phyloP scores from a whole-genome alignment of 331 rosid species.

The Quercus lobata region DNA sequence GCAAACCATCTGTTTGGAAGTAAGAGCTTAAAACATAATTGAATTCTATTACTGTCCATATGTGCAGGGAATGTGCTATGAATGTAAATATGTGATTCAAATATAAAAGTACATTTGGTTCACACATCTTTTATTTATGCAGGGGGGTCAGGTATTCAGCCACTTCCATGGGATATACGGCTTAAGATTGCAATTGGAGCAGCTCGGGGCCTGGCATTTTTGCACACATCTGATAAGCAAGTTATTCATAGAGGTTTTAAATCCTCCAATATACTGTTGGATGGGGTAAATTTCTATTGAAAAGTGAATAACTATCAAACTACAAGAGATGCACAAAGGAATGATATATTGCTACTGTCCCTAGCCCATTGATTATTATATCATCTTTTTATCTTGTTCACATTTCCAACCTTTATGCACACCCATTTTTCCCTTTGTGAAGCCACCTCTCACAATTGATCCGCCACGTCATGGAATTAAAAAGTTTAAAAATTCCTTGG shows the following conservation, averaged over 20 bases:
- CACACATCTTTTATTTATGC: conserved; percentile 17
- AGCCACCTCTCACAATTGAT: too few species aligned
- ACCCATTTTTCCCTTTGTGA: too few species aligned
- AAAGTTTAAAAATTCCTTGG: background rate
- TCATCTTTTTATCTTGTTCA: background rate
- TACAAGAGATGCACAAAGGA: background rate
- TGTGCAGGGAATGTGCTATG: conserved; percentile 3
- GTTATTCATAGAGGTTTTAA: conserved; percentile 81
- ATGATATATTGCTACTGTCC: background rate
- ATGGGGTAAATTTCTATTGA: conserved; percentile 47
- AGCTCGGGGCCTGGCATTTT: conserved; percentile 82
- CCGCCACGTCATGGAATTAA: too few species aligned
- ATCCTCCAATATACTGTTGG: conserved; percentile 88
- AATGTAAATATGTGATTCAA: too few species aligned
- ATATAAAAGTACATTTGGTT: background rate
- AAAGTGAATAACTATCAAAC: background rate
- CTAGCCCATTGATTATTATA: background rate
- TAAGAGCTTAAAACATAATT: conserved; percentile 33
- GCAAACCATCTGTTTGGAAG: conserved; percentile 94
- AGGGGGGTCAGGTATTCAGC: conserved; percentile 86
- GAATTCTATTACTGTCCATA: background rate
- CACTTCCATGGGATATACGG: conserved; percentile 79
- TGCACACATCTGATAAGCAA: conserved; percentile 73
- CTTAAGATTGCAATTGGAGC: conserved; percentile 92
- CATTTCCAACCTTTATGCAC: background rate